Evolutionary conservation across 1,284 basidiomycete genomes (phyloP), one percentile per base, ranked within the genome.

Genomic region (Ganoderma sinense): DNA sequence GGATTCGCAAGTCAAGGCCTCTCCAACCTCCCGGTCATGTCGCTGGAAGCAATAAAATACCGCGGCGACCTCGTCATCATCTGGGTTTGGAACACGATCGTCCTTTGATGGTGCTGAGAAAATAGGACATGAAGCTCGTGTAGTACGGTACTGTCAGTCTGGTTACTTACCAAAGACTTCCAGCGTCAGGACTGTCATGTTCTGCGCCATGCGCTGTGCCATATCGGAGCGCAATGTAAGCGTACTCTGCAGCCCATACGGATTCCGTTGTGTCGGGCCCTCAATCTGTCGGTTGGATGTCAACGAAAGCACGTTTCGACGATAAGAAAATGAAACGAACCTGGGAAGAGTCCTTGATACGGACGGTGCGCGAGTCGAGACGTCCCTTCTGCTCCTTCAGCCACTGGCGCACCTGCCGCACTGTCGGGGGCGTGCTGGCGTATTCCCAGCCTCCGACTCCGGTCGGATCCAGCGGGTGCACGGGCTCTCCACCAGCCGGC

Each of bases 111-210:
- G 89, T 18, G 88, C 94, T 94, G 39, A 45, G 33, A 48, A 39
- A 40, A 64, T 23, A 31, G 16, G 13, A 29, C 40, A 8, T 36
- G 14, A 29, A 18, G 23, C 8, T 36, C 45, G 29, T 29, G n/a
- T 10, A 36, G 53, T 33, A 36, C 4, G n/a, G 45, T 26, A 63
- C 2, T 20, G 48, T 10, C 7, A 10, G 23, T 41, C 56, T 33
- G 56, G 11, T 3, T 18, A 56, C 87, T 73, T 70, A 94, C 96
- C 93, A 78, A 97, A 94, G 1, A 97, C 82, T 79, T 99, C 97
- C 60, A 98, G 78, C 2, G 93, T 90, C 58, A 99, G 81, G 11
- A 95, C 84, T 0, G 92, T 90, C 93, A 99, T 96, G 77, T 88
- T 87, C 73, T 93, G 91, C 68, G 87, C 89, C 77, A 90, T 91